Percentiles rank a stretch among this genome's conserved stretches.
These are phyloP conservation scores for Phytopythium kandeliae DNA, from an alignment of 352 stramenopile species.

Conservation along the genomic window DNA sequence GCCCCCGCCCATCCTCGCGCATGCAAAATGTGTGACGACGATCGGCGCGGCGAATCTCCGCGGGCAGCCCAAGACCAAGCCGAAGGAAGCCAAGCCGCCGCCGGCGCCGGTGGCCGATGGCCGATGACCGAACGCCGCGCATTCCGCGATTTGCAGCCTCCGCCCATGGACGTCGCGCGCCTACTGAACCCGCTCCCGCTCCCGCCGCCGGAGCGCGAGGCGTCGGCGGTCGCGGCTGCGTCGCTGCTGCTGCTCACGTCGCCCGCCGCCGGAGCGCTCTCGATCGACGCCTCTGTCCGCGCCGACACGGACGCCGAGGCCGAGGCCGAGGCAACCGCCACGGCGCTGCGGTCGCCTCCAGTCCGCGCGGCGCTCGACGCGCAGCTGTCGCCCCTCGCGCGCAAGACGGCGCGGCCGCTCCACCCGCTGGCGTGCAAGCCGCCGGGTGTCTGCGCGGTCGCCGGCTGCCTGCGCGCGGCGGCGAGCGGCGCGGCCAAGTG, in stretches of 20 bases:
- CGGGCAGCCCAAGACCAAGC: neutral
- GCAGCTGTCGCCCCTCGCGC: constrained; percentile 15
- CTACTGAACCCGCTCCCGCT: constrained; percentile 30
- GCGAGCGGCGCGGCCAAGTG: constrained; percentile 21
- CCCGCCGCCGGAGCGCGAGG: constrained; percentile 6
- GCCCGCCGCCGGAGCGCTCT: neutral
- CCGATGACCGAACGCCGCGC: too few relatives aligned
- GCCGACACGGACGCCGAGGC: too few relatives aligned
- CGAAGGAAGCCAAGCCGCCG: too few relatives aligned
- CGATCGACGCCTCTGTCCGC: neutral
- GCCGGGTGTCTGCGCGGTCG: constrained; percentile 15
- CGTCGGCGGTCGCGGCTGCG: constrained; percentile 1
- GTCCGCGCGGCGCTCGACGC: neutral
- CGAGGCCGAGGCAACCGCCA: neutral
- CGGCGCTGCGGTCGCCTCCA: neutral
- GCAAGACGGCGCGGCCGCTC: constrained; percentile 8
- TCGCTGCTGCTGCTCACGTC: constrained; percentile 3
- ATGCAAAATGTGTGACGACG: constrained; percentile 16
- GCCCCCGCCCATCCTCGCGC: neutral
- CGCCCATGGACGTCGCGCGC: constrained; percentile 19
- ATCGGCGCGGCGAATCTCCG: constrained; percentile 11
- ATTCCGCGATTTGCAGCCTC: neutral
- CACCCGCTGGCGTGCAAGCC: neutral
- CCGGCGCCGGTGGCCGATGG: too few relatives aligned
- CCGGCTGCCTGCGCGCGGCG: constrained; percentile 22